Conservation (phyloP, 1,284 basidiomycete genomes). For the Gomphus bonarii region DNA sequence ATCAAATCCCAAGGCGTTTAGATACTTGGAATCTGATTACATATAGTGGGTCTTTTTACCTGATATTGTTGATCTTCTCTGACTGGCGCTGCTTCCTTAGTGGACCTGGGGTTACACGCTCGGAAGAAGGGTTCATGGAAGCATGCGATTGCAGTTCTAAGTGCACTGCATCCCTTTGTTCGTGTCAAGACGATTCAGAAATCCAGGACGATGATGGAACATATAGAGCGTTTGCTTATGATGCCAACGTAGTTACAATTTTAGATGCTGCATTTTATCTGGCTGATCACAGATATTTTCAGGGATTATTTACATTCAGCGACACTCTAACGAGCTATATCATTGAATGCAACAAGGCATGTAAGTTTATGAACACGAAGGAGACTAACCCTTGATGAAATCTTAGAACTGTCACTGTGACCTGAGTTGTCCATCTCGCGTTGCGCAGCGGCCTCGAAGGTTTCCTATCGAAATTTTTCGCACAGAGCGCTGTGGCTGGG, state of each 20-base stretch:
- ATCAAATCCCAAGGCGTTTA: conserved; percentile 28
- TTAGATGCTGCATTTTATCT: not conserved
- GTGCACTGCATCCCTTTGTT: conserved; percentile 2
- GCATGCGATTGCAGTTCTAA: conserved; percentile 5
- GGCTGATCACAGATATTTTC: not conserved
- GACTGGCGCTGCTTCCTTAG: not conserved
- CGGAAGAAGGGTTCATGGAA: conserved; percentile 6
- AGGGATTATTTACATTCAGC: conserved; percentile 42
- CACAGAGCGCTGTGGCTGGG: conserved; percentile 9
- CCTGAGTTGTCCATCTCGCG: conserved; percentile 39
- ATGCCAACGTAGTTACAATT: not conserved
- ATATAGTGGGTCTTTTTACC: conserved; percentile 27
- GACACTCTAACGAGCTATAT: conserved; percentile 35
- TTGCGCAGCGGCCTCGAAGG: conserved; percentile 38
- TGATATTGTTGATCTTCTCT: not conserved
- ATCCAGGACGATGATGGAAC: not conserved
- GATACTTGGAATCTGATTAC: conserved; percentile 43
- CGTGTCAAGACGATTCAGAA: not conserved
- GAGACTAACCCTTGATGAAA: conserved; percentile 1
- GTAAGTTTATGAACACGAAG: not conserved
- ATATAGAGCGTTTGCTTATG: conserved; percentile 6
- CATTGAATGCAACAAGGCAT: conserved; percentile 51
- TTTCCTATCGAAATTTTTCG: conserved; percentile 25
- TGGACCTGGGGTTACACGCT: not conserved
- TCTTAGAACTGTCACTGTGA: conserved; percentile 35